Conservation (phyloP, 2,329 filamentous ascomycete species). For the Trichothecium sympodiale region DNA sequence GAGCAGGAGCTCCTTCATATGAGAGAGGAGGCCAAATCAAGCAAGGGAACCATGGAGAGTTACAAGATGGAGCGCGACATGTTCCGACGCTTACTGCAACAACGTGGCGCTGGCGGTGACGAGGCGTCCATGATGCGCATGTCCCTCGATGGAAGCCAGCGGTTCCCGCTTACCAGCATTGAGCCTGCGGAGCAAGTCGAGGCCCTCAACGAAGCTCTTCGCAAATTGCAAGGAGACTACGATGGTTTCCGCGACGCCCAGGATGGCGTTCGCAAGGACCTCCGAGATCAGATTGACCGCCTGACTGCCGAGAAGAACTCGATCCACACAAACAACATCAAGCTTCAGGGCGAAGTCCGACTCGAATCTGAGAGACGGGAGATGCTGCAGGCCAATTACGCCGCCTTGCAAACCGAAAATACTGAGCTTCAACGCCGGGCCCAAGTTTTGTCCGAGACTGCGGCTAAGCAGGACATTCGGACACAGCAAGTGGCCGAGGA, state of each 20-base stretch:
- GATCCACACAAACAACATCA: slow-evolving; percentile 72
- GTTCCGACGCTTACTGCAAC: slow-evolving; percentile 88
- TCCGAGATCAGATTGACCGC: slow-evolving; percentile 76
- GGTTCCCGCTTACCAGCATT: slow-evolving; percentile 46
- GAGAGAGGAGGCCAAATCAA: slow-evolving; percentile 74
- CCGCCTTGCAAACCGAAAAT: slow-evolving; percentile 75
- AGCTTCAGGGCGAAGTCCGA: slow-evolving; percentile 67
- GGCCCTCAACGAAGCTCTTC: slow-evolving; percentile 62
- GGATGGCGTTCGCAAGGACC: slow-evolving; percentile 64
- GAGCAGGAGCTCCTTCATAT: slow-evolving; percentile 63
- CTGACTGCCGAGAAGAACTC: slow-evolving; percentile 73
- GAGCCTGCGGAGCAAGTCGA: slow-evolving; percentile 46
- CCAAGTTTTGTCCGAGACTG: slow-evolving; percentile 64
- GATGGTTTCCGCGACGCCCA: slow-evolving; percentile 84
- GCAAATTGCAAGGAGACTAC: slow-evolving; percentile 81
- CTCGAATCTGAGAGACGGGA: slow-evolving; percentile 77
- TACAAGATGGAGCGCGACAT: slow-evolving; percentile 95
- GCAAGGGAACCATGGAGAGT: slow-evolving; percentile 76
- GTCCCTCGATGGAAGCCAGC: slow-evolving; percentile 48
- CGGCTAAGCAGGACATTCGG: slow-evolving; percentile 80
- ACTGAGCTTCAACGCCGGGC: slow-evolving; percentile 74
- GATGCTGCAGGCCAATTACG: slow-evolving; percentile 81
- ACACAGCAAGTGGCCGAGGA: slow-evolving; percentile 92
- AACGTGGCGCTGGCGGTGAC: slow-evolving; percentile 50
- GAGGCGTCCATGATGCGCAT: slow-evolving; percentile 60